Evolutionary conservation across 164 flowering plant species (phyloP).

Genomic region (Berberis thunbergii): DNA sequence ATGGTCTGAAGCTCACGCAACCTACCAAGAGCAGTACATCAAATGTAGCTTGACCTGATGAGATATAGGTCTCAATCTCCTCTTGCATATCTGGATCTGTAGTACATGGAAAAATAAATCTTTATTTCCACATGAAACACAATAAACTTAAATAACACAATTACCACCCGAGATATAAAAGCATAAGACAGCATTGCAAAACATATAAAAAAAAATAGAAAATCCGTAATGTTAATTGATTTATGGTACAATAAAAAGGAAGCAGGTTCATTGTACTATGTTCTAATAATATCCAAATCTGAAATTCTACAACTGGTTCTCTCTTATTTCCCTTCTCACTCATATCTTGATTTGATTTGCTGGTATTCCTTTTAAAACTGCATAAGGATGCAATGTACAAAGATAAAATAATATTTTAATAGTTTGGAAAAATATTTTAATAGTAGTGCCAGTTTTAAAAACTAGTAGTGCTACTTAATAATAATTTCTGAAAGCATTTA

Average conservation of each 20-base stretch:
- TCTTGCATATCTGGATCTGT: slow-evolving; percentile 82
- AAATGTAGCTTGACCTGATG: slow-evolving; percentile 66
- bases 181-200: not conserved
- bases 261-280: too few relatives aligned
- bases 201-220: not conserved
- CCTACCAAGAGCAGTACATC: slow-evolving; percentile 63
- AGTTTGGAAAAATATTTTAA: too few relatives aligned
- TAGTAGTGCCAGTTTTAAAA: too few relatives aligned
- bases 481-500: too few relatives aligned
- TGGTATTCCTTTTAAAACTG: too few relatives aligned
- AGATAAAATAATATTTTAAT: too few relatives aligned
- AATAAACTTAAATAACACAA: not conserved
- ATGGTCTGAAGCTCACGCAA: not conserved
- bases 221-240: not conserved
- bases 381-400: too few relatives aligned
- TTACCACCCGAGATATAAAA: not conserved
- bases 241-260: not conserved
- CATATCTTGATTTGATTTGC: too few relatives aligned
- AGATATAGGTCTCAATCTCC: slow-evolving; percentile 59
- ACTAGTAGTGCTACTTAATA: too few relatives aligned
- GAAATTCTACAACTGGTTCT: too few relatives aligned
- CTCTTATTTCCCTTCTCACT: too few relatives aligned
- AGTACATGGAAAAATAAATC: slow-evolving; percentile 1
- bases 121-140: not conserved
- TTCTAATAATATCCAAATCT: too few relatives aligned